Percentiles rank a stretch among this genome's conserved stretches.
These are phyloP conservation scores for Hanseniaspora pseudoguilliermondii DNA, from an alignment of 805 yeast genomes.

Conservation along the genomic window DNA sequence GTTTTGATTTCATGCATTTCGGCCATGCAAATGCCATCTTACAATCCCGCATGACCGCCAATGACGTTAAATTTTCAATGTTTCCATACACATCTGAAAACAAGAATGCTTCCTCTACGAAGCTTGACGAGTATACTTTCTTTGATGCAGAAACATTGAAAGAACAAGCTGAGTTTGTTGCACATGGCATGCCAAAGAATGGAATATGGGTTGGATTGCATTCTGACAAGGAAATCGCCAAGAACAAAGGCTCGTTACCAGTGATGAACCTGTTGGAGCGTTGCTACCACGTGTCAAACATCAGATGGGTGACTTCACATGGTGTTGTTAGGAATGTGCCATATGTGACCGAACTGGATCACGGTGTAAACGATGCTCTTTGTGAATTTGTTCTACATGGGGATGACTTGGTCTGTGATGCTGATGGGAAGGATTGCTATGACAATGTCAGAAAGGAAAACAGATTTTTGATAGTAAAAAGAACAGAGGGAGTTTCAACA, in stretches of 20 bases:
- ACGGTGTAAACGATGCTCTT: constrained; percentile 60
- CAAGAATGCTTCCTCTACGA: neutral
- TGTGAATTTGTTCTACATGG: constrained; percentile 96
- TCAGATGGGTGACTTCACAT: constrained; percentile 64
- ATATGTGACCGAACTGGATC: constrained; percentile 65
- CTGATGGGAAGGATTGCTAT: constrained; percentile 89
- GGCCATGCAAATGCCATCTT: constrained; percentile 96
- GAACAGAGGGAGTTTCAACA: constrained; percentile 89
- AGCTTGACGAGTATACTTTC: neutral
- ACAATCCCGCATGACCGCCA: constrained; percentile 79
- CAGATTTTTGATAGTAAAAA: constrained; percentile 77
- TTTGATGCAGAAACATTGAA: constrained; percentile 5
- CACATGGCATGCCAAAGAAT: neutral
- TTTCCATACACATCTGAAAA: neutral
- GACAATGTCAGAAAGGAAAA: constrained; percentile 70
- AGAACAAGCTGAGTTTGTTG: neutral
- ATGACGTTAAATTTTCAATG: constrained; percentile 44
- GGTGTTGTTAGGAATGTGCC: constrained; percentile 67
- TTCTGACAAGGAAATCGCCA: constrained; percentile 70
- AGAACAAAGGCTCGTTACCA: constrained; percentile 87
- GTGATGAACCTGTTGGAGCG: constrained; percentile 81
- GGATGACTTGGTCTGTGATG: constrained; percentile 94
- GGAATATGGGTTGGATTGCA: constrained; percentile 53
- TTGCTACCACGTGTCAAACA: constrained; percentile 70
- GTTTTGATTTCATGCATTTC: constrained; percentile 95